Percentiles rank a stretch among this genome's conserved stretches.
Conservation (phyloP, 345 rosid species). For the Eucalyptus erythrocorys region DNA sequence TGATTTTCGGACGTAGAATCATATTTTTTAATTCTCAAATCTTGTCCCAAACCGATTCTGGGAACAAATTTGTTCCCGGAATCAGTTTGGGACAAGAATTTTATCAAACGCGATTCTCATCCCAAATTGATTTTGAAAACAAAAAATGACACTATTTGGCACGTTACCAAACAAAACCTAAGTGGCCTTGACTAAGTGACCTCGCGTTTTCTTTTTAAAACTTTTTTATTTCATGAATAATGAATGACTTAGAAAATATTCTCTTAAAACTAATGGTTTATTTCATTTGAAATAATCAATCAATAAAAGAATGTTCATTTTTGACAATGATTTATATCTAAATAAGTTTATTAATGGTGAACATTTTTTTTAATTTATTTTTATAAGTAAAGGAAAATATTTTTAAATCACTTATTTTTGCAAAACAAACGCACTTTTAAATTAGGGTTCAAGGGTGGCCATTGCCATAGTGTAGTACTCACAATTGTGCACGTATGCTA, state of each 20-base stretch:
- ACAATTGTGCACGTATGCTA: too few relatives aligned
- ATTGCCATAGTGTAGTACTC: too few relatives aligned
- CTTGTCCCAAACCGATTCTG: too few relatives aligned
- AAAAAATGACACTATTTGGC: too few relatives aligned
- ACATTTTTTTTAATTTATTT: not conserved
- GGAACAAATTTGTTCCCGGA: too few relatives aligned
- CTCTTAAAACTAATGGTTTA: fast-evolving
- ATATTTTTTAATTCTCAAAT: too few relatives aligned
- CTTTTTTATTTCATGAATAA: not conserved
- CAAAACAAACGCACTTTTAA: fast-evolving
- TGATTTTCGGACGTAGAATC: too few relatives aligned
- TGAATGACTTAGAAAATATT: fast-evolving
- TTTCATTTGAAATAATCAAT: not conserved
- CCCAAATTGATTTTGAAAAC: too few relatives aligned
- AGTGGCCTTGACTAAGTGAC: too few relatives aligned
- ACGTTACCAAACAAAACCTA: too few relatives aligned
- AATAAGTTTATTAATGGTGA: fast-evolving
- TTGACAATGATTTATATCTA: not conserved
- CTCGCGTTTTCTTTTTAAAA: fast-evolving
- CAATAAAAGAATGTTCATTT: not conserved
- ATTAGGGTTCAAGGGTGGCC: not conserved
- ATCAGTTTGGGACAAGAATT: too few relatives aligned
- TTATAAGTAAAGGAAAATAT: fast-evolving
- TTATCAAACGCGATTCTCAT: too few relatives aligned
- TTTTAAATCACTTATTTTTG: not conserved